Conservation (phyloP, 73 alveolate species). For the Halteria grandinella region DNA sequence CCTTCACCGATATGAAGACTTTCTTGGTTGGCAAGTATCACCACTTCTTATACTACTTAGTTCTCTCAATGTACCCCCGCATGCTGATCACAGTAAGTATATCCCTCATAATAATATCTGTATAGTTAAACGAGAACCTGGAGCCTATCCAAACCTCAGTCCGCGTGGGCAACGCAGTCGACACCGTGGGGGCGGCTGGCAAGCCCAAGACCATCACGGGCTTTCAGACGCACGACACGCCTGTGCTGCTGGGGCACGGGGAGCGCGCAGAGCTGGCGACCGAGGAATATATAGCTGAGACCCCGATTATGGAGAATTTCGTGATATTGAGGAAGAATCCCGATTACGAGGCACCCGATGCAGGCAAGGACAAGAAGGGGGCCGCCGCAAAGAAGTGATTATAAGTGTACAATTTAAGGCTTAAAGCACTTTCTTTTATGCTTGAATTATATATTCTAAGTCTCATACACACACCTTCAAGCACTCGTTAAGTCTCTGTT, state of each 20-base stretch:
- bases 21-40: constrained; percentile 85
- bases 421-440: not conserved
- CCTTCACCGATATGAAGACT: constrained; percentile 83
- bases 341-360: constrained; percentile 72
- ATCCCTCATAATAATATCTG: not conserved
- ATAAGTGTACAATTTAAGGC: not conserved
- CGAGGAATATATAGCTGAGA: constrained; percentile 88
- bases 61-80: constrained; percentile 94
- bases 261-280: constrained; percentile 95
- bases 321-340: constrained; percentile 94
- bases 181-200: constrained; percentile 94
- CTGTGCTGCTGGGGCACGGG: constrained; percentile 91
- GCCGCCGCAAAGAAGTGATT: not conserved
- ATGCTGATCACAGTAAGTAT: constrained; percentile 90
- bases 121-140: constrained; percentile 77
- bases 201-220: constrained; percentile 97
- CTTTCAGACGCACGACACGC: constrained; percentile 95
- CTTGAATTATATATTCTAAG: no score
- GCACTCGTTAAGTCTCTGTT: no score
- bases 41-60: constrained; percentile 89
- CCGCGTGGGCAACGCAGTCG: constrained; percentile 97
- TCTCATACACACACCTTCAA: no score
- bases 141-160: constrained; percentile 85
- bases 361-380: not conserved
- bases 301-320: constrained; percentile 90